A percentile compares a stretch with the other conserved stretches of the same genome.
phyloP scores from a whole-genome alignment of 768 basidiomycete genomes.

The Hortiboletus flavorubellus region DNA sequence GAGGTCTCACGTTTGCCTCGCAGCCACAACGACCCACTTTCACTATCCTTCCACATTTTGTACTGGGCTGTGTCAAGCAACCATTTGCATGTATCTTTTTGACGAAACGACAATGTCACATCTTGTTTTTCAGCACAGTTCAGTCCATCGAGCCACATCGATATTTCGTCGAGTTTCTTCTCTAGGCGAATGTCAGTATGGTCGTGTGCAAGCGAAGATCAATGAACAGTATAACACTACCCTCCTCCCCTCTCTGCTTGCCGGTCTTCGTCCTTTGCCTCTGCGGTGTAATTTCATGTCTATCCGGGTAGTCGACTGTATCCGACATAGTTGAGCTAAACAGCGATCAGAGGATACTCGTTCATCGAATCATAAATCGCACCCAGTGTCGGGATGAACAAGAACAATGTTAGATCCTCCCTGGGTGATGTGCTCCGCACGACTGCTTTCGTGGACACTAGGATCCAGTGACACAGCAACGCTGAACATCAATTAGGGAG shows the following conservation, averaged over 20 bases:
- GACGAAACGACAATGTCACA: not conserved
- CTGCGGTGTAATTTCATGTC: not conserved
- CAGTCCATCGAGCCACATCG: conserved; percentile 1
- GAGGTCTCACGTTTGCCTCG: conserved; percentile 1
- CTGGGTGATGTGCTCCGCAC: not conserved
- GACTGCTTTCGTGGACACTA: no score
- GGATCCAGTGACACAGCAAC: not conserved
- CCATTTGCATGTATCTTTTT: conserved; percentile 2
- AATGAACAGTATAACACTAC: not conserved
- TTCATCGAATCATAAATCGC: not conserved
- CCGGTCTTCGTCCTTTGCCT: not conserved
- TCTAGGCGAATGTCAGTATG: not conserved
- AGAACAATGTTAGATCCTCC: not conserved
- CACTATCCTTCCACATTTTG: not conserved
- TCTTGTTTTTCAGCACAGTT: conserved; percentile 6
- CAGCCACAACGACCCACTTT: not conserved
- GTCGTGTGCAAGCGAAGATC: not conserved
- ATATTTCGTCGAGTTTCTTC: not conserved
- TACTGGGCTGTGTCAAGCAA: conserved; percentile 1
- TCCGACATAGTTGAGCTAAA: not conserved
- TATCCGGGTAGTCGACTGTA: no score
- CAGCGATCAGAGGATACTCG: not conserved
- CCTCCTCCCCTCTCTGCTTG: not conserved
- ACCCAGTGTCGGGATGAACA: not conserved
- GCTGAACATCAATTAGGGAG: not conserved